phyloP scores from a whole-genome alignment of 345 rosid species.

The Hibiscus tridactylites region DNA sequence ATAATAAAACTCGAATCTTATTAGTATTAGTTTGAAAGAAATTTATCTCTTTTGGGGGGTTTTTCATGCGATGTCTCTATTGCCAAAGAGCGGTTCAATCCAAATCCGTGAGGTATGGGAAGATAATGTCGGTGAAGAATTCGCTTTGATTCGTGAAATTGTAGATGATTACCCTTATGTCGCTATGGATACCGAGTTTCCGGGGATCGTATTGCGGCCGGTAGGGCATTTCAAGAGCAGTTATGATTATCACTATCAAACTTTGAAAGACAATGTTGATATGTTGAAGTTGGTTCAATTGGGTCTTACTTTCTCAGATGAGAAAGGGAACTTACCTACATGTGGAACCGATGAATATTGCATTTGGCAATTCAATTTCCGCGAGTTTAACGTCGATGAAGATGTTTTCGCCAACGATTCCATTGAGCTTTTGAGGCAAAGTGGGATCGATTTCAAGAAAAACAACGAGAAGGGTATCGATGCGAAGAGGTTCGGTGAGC shows the following conservation, averaged over 20 bases:
- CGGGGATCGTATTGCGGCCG: slow-evolving; percentile 64
- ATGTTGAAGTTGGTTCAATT: slow-evolving; percentile 72
- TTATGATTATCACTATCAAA: slow-evolving; percentile 61
- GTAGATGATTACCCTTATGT: slow-evolving; percentile 70
- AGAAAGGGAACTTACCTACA: slow-evolving; percentile 66
- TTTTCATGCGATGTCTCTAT: slow-evolving; percentile 48
- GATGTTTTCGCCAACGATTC: slow-evolving; percentile 73
- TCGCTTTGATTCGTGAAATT: slow-evolving; percentile 31
- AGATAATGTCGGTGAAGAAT: neutral
- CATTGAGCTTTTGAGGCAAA: slow-evolving; percentile 59
- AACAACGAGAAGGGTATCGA: slow-evolving; percentile 64
- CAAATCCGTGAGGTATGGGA: slow-evolving; percentile 76
- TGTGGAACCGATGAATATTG: slow-evolving; percentile 9
- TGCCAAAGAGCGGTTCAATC: slow-evolving; percentile 62
- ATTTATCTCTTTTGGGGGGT: neutral
- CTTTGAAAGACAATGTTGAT: slow-evolving; percentile 26
- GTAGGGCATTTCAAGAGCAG: slow-evolving; percentile 67
- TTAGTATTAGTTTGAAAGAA: neutral
- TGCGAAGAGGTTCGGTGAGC: slow-evolving; percentile 57
- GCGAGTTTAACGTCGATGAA: slow-evolving; percentile 49
- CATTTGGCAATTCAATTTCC: slow-evolving; percentile 34
- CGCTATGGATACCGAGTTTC: slow-evolving; percentile 22
- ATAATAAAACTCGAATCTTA: slow-evolving; percentile 2
- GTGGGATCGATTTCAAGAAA: slow-evolving; percentile 66
- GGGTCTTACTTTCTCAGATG: slow-evolving; percentile 82